Evolutionary conservation across 116 monocot species (phyloP), one percentile per base, ranked within the genome.

Genomic region (Phalaenopsis hybrid): DNA sequence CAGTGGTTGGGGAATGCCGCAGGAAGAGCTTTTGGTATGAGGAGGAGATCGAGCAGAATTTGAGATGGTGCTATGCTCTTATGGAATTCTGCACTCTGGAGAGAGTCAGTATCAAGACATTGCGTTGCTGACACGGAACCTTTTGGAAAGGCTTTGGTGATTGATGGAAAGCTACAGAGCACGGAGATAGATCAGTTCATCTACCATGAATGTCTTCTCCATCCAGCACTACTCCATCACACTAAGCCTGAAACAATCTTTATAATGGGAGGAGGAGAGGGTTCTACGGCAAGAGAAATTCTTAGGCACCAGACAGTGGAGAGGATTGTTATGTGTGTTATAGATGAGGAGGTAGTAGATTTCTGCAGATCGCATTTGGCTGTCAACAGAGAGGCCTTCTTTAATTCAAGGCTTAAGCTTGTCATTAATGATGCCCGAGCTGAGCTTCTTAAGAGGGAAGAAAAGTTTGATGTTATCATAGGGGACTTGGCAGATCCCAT

Each of bases 291-390:
- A 63, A 92, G 94, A 83, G 94, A 94, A 81, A 80, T 89, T 5
- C 85, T 94, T 77, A 87, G 85, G 82, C 92, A 94, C 77, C 86
- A 57, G 8, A 88, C 84, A 0, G 82, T 94, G 18, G 80, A 89
- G n/a, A 86, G 46, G 45, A 88, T 92, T 4, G 87, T 94, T 79
- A 92, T 92, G 94, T 94, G 94, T 79, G 94, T 92, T 79, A 94
- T 94, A 46, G 94, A 94, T 80, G 83, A 92, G 90, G 94, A 94
- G 82, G 94, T 94, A 13, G 94, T 94, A 5, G 89, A 90, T 74
- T 94, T 94, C 89, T 92, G 94, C 79, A 82, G 72, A 73, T 80
- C 81, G 6, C 76, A 94, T 51, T 86, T 94, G 23, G 81, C 75
- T 16, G 86, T 79, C 0, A 94, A 92, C 79, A 85, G 45, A 31